A percentile compares a stretch with the other conserved stretches of the same genome.
These are phyloP conservation scores for Aspergillus piperis DNA, from an alignment of 2,329 filamentous ascomycete species.

Conservation along the genomic window DNA sequence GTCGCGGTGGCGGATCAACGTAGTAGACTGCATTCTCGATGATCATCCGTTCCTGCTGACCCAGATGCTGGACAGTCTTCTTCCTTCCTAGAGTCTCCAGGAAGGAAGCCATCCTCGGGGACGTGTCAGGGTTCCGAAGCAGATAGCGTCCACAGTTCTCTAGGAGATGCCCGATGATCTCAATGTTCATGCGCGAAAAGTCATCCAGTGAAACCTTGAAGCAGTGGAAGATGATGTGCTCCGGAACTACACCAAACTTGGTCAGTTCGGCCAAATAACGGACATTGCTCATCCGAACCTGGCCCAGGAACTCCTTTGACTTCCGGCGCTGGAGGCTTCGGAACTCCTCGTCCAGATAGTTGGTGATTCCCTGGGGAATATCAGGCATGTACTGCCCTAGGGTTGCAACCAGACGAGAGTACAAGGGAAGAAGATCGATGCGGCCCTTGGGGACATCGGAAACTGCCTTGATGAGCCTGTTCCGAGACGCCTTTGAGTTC, in stretches of 20 bases:
- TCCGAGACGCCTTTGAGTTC: slow-evolving; percentile 96
- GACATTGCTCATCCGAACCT: slow-evolving; percentile 90
- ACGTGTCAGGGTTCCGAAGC: slow-evolving; percentile 87
- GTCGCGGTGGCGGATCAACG: slow-evolving; percentile 89
- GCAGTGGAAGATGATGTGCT: slow-evolving; percentile 98
- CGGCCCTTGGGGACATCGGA: slow-evolving; percentile 95
- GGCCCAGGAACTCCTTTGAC: slow-evolving; percentile 94
- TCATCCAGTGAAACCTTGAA: slow-evolving; percentile 96
- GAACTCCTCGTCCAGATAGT: slow-evolving; percentile 94
- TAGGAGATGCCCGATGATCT: slow-evolving; percentile 93
- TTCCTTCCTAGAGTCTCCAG: slow-evolving; percentile 93
- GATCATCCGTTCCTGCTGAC: slow-evolving; percentile 94
- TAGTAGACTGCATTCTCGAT: slow-evolving; percentile 99
- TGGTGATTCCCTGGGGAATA: slow-evolving; percentile 85
- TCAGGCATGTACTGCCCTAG: slow-evolving; percentile 93
- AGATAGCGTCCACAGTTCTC: slow-evolving; percentile 97
- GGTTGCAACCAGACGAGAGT: slow-evolving; percentile 90
- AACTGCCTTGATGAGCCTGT: slow-evolving; percentile 86
- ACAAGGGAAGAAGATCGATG: slow-evolving; percentile 84
- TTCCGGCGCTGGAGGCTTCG: slow-evolving; percentile 94
- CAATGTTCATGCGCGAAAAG: slow-evolving; percentile 98
- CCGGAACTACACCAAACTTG: slow-evolving; percentile 96
- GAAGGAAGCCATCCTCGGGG: slow-evolving; percentile 89
- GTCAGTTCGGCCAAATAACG: slow-evolving; percentile 97
- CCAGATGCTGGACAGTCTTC: slow-evolving; percentile 92